These are phyloP conservation scores for Sicyos edulis DNA, from an alignment of 306 rosid genomes.

Conservation along the genomic window DNA sequence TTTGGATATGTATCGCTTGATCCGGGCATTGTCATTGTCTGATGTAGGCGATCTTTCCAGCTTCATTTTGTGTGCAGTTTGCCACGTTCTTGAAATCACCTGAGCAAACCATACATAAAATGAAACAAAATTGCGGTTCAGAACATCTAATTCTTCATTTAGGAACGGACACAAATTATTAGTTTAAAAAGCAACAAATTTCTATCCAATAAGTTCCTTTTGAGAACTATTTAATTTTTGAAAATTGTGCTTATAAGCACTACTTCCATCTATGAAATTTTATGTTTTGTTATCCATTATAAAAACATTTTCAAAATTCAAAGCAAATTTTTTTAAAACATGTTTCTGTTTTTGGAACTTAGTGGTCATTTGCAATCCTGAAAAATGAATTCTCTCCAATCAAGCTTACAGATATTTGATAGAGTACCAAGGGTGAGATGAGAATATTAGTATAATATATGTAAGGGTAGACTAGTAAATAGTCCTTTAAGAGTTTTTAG, in stretches of 20 bases:
- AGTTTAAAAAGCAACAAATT: background rate
- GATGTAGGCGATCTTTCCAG: slow-evolving; percentile 40
- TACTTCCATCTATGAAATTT: no score
- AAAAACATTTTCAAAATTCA: no score
- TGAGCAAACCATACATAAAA: slow-evolving; percentile 26
- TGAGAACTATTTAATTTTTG: no score
- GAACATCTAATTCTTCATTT: background rate
- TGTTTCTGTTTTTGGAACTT: background rate
- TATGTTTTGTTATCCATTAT: no score
- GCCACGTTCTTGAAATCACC: slow-evolving; percentile 98
- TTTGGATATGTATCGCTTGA: slow-evolving; percentile 82
- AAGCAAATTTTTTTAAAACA: no score
- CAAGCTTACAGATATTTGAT: background rate
- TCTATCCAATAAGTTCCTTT: no score
- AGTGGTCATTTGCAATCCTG: no score
- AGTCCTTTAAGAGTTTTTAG: no score
- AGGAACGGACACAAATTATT: background rate
- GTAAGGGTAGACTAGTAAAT: no score
- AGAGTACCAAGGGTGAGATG: no score
- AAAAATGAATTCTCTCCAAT: background rate
- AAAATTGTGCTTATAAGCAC: no score
- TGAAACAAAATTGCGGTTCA: background rate
- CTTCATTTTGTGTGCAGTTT: slow-evolving; percentile 97
- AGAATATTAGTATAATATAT: no score
- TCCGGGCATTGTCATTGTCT: slow-evolving; percentile 62